These are phyloP conservation scores for Petrea volubilis DNA, from an alignment of 257 asterid species.

Conservation along the genomic window DNA sequence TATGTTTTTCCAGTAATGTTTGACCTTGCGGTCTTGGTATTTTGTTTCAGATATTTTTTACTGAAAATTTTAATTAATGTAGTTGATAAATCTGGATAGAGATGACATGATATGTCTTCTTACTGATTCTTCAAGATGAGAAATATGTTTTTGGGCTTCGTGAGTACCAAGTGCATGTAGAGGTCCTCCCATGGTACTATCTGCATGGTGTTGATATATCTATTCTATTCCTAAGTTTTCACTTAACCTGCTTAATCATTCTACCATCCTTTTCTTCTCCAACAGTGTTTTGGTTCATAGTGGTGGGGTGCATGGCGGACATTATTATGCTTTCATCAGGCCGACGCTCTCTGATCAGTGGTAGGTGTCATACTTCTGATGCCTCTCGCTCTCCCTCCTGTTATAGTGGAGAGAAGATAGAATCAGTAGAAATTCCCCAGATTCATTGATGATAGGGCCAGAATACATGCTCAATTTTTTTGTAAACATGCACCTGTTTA, in stretches of 20 bases:
- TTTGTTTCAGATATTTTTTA: neutral
- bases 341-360: slow-evolving; percentile 89
- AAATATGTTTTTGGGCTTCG: neutral
- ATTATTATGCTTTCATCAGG: slow-evolving; percentile 95
- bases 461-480: neutral
- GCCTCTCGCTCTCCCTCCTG: no score
- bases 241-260: slow-evolving; percentile 11
- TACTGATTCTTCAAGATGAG: slow-evolving; percentile 12
- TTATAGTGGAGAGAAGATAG: no score
- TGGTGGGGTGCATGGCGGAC: slow-evolving; percentile 99
- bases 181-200: slow-evolving; percentile 7
- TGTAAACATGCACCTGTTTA: neutral
- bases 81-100: slow-evolving; percentile 1
- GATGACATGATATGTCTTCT: neutral
- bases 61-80: neutral
- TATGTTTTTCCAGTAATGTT: neutral
- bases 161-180: neutral
- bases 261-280: slow-evolving; percentile 16
- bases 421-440: neutral
- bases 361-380: slow-evolving; percentile 48
- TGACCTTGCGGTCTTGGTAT: neutral
- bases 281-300: slow-evolving; percentile 97
- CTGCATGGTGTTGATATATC: neutral
- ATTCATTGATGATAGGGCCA: slow-evolving; percentile 4
- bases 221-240: neutral